phyloP scores from a whole-genome alignment of 2,329 filamentous ascomycete genomes.

The Clarireedia hainanense region DNA sequence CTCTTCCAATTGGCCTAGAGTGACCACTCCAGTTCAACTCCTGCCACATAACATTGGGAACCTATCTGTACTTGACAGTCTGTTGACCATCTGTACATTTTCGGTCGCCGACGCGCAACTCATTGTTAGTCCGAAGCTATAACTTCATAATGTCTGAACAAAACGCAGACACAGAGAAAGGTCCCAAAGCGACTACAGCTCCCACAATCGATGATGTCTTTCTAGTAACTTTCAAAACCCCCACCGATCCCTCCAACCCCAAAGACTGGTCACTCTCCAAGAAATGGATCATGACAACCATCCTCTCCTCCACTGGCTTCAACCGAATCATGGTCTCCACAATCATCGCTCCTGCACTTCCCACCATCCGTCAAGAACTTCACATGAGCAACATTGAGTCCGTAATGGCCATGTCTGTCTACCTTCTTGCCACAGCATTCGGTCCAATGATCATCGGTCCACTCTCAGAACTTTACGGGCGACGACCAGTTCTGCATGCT shows the following conservation, averaged over 20 bases:
- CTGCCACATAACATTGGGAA: not conserved
- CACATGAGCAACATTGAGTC: slow-evolving; percentile 41
- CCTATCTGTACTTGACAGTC: not conserved
- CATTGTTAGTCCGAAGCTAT: not conserved
- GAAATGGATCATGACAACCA: slow-evolving; percentile 42
- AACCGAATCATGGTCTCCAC: slow-evolving; percentile 44
- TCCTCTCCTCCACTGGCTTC: slow-evolving; percentile 42
- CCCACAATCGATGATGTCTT: slow-evolving; percentile 9
- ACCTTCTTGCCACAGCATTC: slow-evolving; percentile 39
- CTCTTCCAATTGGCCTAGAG: not conserved
- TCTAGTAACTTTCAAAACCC: slow-evolving; percentile 13
- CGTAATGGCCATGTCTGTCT: slow-evolving; percentile 37
- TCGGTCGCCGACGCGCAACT: not conserved
- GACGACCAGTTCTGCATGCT: slow-evolving; percentile 50
- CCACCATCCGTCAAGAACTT: slow-evolving; percentile 44
- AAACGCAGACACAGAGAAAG: not conserved
- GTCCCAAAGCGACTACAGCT: not conserved
- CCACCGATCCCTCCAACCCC: slow-evolving; percentile 35
- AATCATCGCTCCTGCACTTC: slow-evolving; percentile 44
- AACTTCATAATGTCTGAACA: not conserved
- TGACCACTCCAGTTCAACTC: too few relatives aligned
- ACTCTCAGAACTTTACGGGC: slow-evolving; percentile 52
- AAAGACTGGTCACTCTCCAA: slow-evolving; percentile 33
- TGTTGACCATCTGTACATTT: not conserved
- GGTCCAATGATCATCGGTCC: slow-evolving; percentile 53